Conservation (phyloP, 352 stramenopile genomes). For the Globisporangium spinosum region DNA sequence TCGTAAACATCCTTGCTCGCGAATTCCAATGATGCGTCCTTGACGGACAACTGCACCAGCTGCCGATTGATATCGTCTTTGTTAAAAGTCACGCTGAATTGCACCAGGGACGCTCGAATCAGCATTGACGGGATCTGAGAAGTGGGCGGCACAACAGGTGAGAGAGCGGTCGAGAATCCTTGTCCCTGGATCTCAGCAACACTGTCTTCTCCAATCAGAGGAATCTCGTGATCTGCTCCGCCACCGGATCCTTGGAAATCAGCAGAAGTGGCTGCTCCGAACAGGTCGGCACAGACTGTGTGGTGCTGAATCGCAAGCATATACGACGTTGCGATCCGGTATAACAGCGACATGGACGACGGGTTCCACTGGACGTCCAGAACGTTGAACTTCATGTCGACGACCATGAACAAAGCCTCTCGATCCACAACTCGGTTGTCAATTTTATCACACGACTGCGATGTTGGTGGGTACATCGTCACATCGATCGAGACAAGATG, state of each 20-base stretch:
- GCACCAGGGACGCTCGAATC: conserved; percentile 58
- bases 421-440: background rate
- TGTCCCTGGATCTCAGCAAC: background rate
- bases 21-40: conserved; percentile 49
- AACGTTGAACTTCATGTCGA: conserved; percentile 63
- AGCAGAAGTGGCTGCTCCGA: conserved; percentile 1
- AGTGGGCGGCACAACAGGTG: background rate
- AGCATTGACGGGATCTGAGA: conserved; percentile 24
- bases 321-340: conserved; percentile 65
- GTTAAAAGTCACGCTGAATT: conserved; percentile 81
- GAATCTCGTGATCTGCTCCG: background rate
- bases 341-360: conserved; percentile 72
- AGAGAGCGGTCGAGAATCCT: background rate
- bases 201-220: background rate
- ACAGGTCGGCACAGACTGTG: conserved; percentile 11
- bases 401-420: conserved; percentile 33
- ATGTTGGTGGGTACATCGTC: conserved; percentile 30
- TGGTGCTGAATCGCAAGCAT: conserved; percentile 46
- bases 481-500: conserved; percentile 54
- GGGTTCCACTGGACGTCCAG: conserved; percentile 84
- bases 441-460: conserved; percentile 7
- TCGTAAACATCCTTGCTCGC: conserved; percentile 17
- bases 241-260: background rate
- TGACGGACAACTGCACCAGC: conserved; percentile 57
- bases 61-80: conserved; percentile 73